Percentiles rank a stretch among this genome's conserved stretches.
Evolutionary conservation across 257 asterid genomes (phyloP).

Genomic region (Jacaranda copaia): DNA sequence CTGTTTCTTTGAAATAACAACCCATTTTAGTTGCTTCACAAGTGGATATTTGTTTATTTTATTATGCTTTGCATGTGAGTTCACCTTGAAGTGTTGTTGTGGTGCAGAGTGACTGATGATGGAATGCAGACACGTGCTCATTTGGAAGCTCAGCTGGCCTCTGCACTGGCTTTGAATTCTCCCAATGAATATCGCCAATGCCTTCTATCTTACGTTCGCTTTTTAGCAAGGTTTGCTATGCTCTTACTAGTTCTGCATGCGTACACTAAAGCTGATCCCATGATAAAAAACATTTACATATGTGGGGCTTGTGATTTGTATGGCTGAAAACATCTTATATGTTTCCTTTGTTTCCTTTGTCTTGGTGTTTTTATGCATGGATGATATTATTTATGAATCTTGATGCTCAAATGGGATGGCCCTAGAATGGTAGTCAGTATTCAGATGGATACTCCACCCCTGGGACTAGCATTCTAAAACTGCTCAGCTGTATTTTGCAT

Average conservation of each 20-base stretch:
- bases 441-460: too few relatives aligned
- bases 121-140: slow-evolving; percentile 96
- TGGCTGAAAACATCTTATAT: slow-evolving; percentile 1
- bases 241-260: slow-evolving; percentile 18
- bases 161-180: slow-evolving; percentile 89
- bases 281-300: not conserved
- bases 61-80: slow-evolving; percentile 14
- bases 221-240: slow-evolving; percentile 79
- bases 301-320: too few relatives aligned
- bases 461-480: too few relatives aligned
- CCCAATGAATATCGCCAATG: slow-evolving; percentile 91
- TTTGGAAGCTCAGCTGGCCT: slow-evolving; percentile 94
- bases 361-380: not conserved
- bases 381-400: not conserved
- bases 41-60: not conserved
- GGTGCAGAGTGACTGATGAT: slow-evolving; percentile 86
- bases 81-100: slow-evolving; percentile 40
- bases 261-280: not conserved
- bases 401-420: not conserved
- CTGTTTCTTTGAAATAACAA: not conserved
- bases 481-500: too few relatives aligned
- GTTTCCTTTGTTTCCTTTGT: not conserved
- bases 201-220: slow-evolving; percentile 84
- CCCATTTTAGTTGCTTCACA: not conserved
- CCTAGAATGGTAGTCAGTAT: not conserved